Evolutionary conservation across 1,139 yeast genomes (phyloP), one percentile per base, ranked within the genome.

Genomic region (Yueomyces sp.): DNA sequence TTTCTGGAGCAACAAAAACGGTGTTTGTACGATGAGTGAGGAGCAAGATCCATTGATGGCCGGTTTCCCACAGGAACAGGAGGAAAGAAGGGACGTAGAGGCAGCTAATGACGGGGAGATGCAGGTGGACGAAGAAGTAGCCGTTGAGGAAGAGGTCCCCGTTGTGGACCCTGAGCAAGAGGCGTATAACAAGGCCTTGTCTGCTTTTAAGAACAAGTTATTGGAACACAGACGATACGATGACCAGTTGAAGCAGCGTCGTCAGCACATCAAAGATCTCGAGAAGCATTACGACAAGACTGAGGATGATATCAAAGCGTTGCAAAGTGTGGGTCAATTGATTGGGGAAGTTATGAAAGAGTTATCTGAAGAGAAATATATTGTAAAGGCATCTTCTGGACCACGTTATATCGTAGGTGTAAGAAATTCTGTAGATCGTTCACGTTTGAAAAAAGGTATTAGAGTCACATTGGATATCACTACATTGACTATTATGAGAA

Each of bases 391-490:
- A 1, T 83, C 95, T 4, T 81, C 91, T 42, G 99, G 99, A 3
- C 99, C 99, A 36, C 76, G 99, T 57, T 93, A 93, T 62, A 91
- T 93, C 56, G 98, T 93, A 43, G 97, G 97, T 39, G 93, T 96
- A 64, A 78, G 98, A 59, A 87, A 87, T 63, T 84, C 95, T 39
- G 86, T 93, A 59, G 84, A 82, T 60, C 81, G 84, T 57, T 84
- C 81, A 39, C 76, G 74, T 48, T 72, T 93, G 57, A 81, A 85
- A 65, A 94, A 89, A 63, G 98, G 98, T 40, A 91, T 89, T 26
- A 76, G 99, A 58, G 99, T 93, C 41, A 91, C 97, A 25, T 72
- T 93, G 52, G 99, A 93, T 64, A 93, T 93, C 85, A 93, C 98
- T 19, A 93, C 99, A 1, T 73, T 93, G 54, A 93, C 99, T 19